Base-by-base conservation (phyloP, 495 filamentous ascomycete genomes). In the Saxophila tyrrhenica region DNA sequence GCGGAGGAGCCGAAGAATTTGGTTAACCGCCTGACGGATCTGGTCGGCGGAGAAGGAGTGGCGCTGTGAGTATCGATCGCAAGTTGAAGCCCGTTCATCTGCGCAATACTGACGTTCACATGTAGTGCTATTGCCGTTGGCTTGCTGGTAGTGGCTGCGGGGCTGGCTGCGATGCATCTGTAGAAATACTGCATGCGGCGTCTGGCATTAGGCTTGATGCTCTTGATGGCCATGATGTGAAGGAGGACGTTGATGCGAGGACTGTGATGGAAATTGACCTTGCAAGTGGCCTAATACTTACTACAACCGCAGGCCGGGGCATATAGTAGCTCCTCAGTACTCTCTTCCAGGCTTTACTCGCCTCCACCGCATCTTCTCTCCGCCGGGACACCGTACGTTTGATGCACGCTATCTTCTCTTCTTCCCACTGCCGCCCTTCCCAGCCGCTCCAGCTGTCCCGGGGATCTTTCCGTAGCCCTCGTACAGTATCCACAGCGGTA, bases 401-500 rank as follows among this genome's bases (percentile, higher is more conserved):
- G n/a, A n/a, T n/a, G n/a, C n/a, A n/a, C n/a, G 7, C 19, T 44
- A 44, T n/a, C 41, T 44, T n/a, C 41, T 5, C 41, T 44, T 44
- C 41, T 44, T 44, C 8, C 41, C 41, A 17, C 41, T n/a, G 7
- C 7, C 24, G 11, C 7, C 45, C 21, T 22, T 5, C 13, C 20
- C 20, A 5, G 11, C 11, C 11, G 45, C 7, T 23, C 24, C 21
- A 13, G 3, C 10, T 7, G 54, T 39, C 23, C 44, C 38, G 17
- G 38, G 20, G 16, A 56, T 2, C 5, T 23, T 38, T 35, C 32
- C 32, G 21, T 78, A 79, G 0, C 80, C 77, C 62, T 86, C 78
- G 56, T 73, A 85, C 61, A 94, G 69, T 22, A 89, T 76, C 75
- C 87, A 95, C 11, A 82, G 44, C 0, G 90, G 90, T 29, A 72